These are phyloP conservation scores for Zygotorulaspora florentina DNA, from an alignment of 805 yeast genomes.

Conservation along the genomic window DNA sequence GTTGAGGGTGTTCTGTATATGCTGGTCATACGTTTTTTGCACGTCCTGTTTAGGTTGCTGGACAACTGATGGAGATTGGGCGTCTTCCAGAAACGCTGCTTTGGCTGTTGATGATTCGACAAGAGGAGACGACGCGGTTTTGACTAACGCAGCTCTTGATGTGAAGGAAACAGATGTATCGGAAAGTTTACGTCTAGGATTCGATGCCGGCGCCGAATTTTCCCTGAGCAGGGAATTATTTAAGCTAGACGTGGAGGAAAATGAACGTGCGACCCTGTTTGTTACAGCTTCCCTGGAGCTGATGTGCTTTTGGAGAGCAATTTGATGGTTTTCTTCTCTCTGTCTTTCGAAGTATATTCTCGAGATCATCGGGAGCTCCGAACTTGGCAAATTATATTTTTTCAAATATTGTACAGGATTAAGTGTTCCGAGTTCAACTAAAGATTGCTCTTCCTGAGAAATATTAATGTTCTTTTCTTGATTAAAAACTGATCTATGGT, in stretches of 20 bases:
- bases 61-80: constrained; percentile 1
- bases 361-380: constrained; percentile 37
- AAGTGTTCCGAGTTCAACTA: constrained; percentile 35
- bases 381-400: constrained; percentile 36
- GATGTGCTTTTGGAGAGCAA: constrained; percentile 27
- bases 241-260: constrained; percentile 6
- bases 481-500: neutral
- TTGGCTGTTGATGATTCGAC: constrained; percentile 13
- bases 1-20: constrained; percentile 6
- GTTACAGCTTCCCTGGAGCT: constrained; percentile 13
- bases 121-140: constrained; percentile 18
- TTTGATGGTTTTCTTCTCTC: constrained; percentile 32
- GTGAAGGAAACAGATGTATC: constrained; percentile 13
- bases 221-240: constrained; percentile 8
- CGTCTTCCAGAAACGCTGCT: constrained; percentile 1
- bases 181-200: constrained; percentile 15
- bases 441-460: neutral
- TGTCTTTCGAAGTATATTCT: constrained; percentile 38
- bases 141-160: constrained; percentile 8
- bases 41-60: neutral
- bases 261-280: constrained; percentile 5
- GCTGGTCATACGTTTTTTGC: constrained; percentile 7
- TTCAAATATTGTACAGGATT: constrained; percentile 41
- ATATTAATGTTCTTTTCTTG: neutral
- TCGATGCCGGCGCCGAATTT: constrained; percentile 5